These are phyloP conservation scores for Colletotrichum sp. DNA, from an alignment of 2,329 filamentous ascomycete species.

Conservation along the genomic window DNA sequence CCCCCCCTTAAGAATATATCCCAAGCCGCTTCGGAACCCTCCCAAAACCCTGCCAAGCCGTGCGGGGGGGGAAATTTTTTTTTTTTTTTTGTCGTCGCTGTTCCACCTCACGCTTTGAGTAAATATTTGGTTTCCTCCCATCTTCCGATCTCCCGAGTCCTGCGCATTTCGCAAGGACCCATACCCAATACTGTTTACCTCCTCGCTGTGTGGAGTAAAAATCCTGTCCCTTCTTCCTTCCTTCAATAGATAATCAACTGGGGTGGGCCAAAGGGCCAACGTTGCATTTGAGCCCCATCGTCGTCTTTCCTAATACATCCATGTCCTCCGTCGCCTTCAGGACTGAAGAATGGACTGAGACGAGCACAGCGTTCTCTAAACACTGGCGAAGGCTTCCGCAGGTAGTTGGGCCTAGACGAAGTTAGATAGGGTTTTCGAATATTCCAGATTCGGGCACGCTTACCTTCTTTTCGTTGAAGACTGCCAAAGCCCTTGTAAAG, in stretches of 20 bases:
- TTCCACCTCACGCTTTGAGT: not conserved
- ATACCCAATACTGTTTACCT: not conserved
- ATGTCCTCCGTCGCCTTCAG: constrained; percentile 1
- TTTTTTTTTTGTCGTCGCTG: not conserved
- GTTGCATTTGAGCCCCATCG: constrained; percentile 4
- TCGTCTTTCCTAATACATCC: constrained; percentile 1
- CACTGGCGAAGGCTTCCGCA: constrained; percentile 48
- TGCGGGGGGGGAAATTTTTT: no score
- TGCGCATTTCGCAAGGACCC: not conserved
- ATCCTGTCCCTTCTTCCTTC: not conserved
- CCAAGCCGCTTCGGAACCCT: no score
- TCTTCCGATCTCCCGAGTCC: not conserved
- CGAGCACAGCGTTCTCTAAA: constrained; percentile 22
- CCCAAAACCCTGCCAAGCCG: no score
- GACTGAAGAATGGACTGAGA: not conserved
- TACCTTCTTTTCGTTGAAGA: constrained; percentile 80
- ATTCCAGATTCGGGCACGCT: constrained; percentile 26
- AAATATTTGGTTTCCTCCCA: not conserved
- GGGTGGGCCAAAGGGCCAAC: constrained; percentile 4
- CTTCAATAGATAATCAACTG: not conserved
- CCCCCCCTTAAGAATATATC: no score
- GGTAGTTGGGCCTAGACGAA: constrained; percentile 48
- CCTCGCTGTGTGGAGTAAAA: not conserved
- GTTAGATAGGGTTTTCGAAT: not conserved
- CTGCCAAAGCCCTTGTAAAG: constrained; percentile 73